A percentile compares a stretch with the other conserved stretches of the same genome.
phyloP scores from a whole-genome alignment of 225 moss, liverwort and hornwort genomes.

The Polytrichum commune region DNA sequence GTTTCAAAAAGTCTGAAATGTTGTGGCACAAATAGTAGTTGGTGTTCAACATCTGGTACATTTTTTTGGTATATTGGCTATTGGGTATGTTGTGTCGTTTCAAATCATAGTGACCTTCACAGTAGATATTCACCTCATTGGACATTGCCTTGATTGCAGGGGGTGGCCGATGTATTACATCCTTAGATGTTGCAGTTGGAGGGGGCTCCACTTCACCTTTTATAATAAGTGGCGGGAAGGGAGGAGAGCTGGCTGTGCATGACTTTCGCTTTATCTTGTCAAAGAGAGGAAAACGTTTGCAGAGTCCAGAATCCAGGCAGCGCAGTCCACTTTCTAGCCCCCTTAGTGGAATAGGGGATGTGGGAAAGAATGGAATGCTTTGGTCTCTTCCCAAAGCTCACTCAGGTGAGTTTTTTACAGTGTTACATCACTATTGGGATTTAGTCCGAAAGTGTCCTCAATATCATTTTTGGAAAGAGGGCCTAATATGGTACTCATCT shows the following conservation, averaged over 20 bases:
- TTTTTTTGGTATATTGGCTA: no score
- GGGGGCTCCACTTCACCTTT: conserved; percentile 61
- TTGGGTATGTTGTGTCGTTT: no score
- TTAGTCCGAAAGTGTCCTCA: no score
- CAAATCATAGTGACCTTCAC: no score
- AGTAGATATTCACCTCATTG: no score
- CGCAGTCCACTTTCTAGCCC: conserved; percentile 23
- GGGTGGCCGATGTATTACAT: conserved; percentile 58
- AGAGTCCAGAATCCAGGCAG: conserved; percentile 3
- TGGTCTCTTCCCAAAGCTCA: conserved; percentile 68
- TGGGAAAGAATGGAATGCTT: conserved; percentile 44
- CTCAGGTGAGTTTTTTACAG: conserved; percentile 27
- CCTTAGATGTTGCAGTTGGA: conserved; percentile 50
- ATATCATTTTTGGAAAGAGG: no score
- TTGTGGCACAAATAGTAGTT: no score
- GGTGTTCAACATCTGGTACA: no score
- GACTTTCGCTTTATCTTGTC: conserved; percentile 62
- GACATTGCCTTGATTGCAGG: conserved; percentile 22
- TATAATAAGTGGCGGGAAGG: conserved; percentile 66
- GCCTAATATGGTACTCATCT: no score
- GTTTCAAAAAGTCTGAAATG: no score
- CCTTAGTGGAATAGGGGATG: conserved; percentile 29
- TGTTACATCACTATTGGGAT: neutral
- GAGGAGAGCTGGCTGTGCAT: conserved; percentile 59
- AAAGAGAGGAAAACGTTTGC: conserved; percentile 39